Base-by-base conservation (phyloP, 176 grass and related monocot species). In the Chloris gayana region DNA sequence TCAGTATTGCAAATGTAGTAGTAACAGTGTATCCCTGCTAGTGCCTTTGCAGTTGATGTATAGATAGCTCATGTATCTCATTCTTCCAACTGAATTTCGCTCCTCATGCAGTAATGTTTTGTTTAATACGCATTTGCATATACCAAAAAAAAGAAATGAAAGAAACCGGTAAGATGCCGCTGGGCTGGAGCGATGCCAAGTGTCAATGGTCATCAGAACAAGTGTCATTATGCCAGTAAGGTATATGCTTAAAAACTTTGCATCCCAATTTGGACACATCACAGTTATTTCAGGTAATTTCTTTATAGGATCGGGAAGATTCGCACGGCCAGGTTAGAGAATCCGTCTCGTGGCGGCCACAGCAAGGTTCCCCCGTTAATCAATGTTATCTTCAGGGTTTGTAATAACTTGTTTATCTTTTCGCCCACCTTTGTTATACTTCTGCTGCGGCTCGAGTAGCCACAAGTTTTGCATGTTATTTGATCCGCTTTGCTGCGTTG, bases 381-480 rank as follows among this genome's bases (percentile, higher is more conserved):
- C 50, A 54, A 54, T 54, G 50, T 54, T 54, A 54, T 54, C 50
- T 17, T 54, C 50, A 54, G 19, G 18, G 62, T 74, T 79, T 58
- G 80, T 64, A 47, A 29, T 44, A 44, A 44, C 41, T 12, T 44
- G 41, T 29, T 78, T 30, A 58, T 67, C 27, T 72, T 78, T 64
- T 35, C 45, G 35, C 46, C 11, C n/a, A 21, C 13, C 22, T 18
- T 50, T 39, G 38, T 2, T 67, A 5, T 21, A 37, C 49, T 32
- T 46, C 14, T 42, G 39, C 24, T 51, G 18, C 14, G 54, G 64
- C 33, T 70, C 39, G 30, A 49, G 41, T 33, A 69, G 51, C 69
- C 82, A 56, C 76, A 70, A 46, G 71, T 64, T 80, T 47, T 75
- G 42, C 63, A 70, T 84, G 51, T 53, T 54, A 7, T 74, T 80